Percentiles rank a stretch among this genome's conserved stretches.
These are phyloP conservation scores for Potentilla sterilis DNA, from an alignment of 306 rosid species.

Conservation along the genomic window DNA sequence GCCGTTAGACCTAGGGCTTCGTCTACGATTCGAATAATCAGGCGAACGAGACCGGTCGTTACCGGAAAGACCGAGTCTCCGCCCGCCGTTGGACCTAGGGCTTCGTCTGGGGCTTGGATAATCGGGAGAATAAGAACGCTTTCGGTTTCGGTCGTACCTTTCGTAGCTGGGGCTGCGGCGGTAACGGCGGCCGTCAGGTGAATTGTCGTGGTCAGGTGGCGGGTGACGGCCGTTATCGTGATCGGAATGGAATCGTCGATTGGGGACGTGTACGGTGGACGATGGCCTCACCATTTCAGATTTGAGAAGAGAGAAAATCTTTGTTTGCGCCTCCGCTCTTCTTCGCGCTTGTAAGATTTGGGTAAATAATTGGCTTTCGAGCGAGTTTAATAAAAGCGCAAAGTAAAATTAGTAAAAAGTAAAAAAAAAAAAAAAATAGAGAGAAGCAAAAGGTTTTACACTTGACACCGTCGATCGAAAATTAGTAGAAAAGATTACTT, in stretches of 20 bases:
- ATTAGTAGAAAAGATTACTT: no score
- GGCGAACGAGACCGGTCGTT: slow-evolving; percentile 44
- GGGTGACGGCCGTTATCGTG: slow-evolving; percentile 35
- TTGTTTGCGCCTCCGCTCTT: no score
- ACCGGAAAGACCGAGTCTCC: slow-evolving; percentile 48
- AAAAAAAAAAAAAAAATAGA: no score
- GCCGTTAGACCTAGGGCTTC: slow-evolving; percentile 46
- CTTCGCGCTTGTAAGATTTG: no score
- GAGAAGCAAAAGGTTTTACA: no score
- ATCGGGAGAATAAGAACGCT: slow-evolving; percentile 44
- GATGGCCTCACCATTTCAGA: slow-evolving; percentile 50
- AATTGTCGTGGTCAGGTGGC: slow-evolving; percentile 5
- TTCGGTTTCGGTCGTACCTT: slow-evolving; percentile 39
- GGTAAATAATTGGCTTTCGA: no score
- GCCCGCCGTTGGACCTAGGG: slow-evolving; percentile 42
- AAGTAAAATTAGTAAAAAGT: no score
- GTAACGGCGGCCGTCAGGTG: slow-evolving; percentile 26
- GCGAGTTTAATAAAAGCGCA: no score
- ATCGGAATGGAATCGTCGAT: slow-evolving; percentile 33
- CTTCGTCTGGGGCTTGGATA: slow-evolving; percentile 27
- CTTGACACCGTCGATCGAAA: no score
- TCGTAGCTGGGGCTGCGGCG: slow-evolving; percentile 86
- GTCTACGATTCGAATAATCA: slow-evolving; percentile 25
- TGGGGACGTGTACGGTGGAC: slow-evolving; percentile 44
- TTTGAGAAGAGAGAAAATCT: no score